Base-by-base conservation (phyloP, 176 grass and related monocot species). In the Bothriochloa decipiens region DNA sequence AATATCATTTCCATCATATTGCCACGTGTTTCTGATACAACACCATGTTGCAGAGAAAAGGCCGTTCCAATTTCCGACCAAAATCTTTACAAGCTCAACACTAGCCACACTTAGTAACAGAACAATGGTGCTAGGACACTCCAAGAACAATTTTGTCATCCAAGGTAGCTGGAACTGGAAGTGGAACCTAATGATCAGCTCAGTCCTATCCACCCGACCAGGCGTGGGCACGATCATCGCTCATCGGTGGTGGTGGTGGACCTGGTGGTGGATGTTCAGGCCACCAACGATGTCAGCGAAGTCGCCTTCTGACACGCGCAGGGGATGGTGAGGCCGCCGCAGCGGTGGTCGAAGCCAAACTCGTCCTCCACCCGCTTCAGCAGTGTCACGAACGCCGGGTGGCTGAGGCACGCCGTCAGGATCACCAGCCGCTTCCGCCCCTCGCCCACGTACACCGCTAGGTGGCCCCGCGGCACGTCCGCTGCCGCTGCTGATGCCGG, bases 381-480 rank as follows among this genome's bases (percentile, higher is more conserved):
- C 27, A 91, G 78, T 53, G 68, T 70, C 25, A 91, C 69, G 76
- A 93, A 91, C 36, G 87, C 26, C 41, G 91, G 91, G 55, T 93
- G 82, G 53, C 72, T 83, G 3, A 93, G 80, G 88, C 70, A 88
- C 35, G 72, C 66, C 78, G 77, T 89, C 61, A 88, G 91, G 28
- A 93, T 67, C 33, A 93, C 78, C 80, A 93, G 88, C 65, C 82
- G 23, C 85, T 88, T 82, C 85, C 72, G 26, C 1, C n/a, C 57
- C 68, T 91, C 85, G 1, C 88, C 91, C 39, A 89, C 90, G 84
- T 92, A 92, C 77, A 92, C 90, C 22, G 74, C 83, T 68, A 92
- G 62, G 78, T 92, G 87, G 1, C 90, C 87, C 25, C 77, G 69
- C 3, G 90, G 83, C 75, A 92, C 90, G 32, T 89, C 74, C 43